Base-by-base conservation (phyloP, 73 alveolate species). In the Urostyla sp. region DNA sequence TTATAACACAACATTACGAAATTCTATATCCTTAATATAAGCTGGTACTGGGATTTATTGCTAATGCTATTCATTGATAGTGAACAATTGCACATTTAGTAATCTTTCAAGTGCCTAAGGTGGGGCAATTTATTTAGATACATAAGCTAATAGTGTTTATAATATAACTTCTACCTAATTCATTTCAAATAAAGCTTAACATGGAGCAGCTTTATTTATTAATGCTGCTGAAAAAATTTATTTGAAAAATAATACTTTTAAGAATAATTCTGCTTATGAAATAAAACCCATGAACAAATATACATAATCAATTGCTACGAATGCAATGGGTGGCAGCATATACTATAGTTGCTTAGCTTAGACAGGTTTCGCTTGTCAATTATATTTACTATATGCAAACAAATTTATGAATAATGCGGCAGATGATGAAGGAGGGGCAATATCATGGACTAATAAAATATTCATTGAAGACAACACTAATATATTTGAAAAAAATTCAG, bases 401-500 rank as follows among this genome's bases (percentile, higher is more conserved):
- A 50, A 13, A 5, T 50, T 50, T 16, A 18, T 16, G 23, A 50
- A 50, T 50, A 50, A 16, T 16, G 16, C 21, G 24, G 77, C 77
- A 8, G 37, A 7, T 10, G 37, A 36, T 24, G 77, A 46, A 16
- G 80, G 80, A 8, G 73, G 73, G 4, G 56, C 73, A 6, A 24
- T 55, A 7, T 28, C 48, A 55, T 18, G 10, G 56, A 6, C 21
- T 4, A 18, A 15, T 24, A 6, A 5, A 24, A 20, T 24, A 8
- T 18, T 24, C 27, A 55, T 18, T 7, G 18, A 18, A 16, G 54
- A 55, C 27, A 28, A 48, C 4, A 55, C 16, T 55, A 16, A 53
- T 28, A 0, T 67, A 0, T 36, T 36, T 32, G 13, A 40, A 11
- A 76, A 66, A 36, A 60, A 76, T 1, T 6, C 88, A 16, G 88